Evolutionary conservation across 2,329 filamentous ascomycete species (phyloP), one percentile per base, ranked within the genome.

Genomic region (Hymenoscyphus infarciens): DNA sequence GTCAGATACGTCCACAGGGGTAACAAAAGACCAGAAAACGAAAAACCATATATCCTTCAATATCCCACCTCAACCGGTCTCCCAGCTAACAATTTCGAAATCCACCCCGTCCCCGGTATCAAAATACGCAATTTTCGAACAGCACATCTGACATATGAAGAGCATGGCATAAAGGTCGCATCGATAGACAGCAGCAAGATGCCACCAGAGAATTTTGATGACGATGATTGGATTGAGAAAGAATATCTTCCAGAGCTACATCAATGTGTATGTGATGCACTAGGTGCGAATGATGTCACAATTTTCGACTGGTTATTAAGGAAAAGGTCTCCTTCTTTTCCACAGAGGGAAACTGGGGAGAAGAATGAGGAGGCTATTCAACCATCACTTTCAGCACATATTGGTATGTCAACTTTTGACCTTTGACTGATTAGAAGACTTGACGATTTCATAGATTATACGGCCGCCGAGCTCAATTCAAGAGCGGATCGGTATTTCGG

Each of bases 221-320:
- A 59, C 27, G 57, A 59, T 7, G 57, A 52, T 11, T 19, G 13
- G 57, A 33, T 59, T 22, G 57, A 52, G 13, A 52, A 31, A 3
- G 22, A 35, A 35, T 35, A 35, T 49, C 15, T 59, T 39, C 45
- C 38, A 35, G n/a, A 45, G 19, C n/a, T 45, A 49, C 38, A 52
- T 33, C 15, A 49, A 7, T 45, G 39, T 52, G 13, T 59, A 10
- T 38, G 35, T 33, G n/a, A 59, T 29, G n/a, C 33, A 13, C 13
- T 45, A 3, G 57, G 35, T 31, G 57, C 57, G n/a, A 5, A 52
- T 22, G 39, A 59, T 49, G 57, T 35, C 8, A 35, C 19, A 2
- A 57, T 57, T 11, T 57, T 57, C 16, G 56, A 57, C 25, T 57
- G 29, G n/a, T 22, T 57, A 22, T 15, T 57, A 10, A 38, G 56